Evolutionary conservation across 23 red algal genomes (phyloP).

Genomic region (Cyanidiococcus yangmingshanensis): DNA sequence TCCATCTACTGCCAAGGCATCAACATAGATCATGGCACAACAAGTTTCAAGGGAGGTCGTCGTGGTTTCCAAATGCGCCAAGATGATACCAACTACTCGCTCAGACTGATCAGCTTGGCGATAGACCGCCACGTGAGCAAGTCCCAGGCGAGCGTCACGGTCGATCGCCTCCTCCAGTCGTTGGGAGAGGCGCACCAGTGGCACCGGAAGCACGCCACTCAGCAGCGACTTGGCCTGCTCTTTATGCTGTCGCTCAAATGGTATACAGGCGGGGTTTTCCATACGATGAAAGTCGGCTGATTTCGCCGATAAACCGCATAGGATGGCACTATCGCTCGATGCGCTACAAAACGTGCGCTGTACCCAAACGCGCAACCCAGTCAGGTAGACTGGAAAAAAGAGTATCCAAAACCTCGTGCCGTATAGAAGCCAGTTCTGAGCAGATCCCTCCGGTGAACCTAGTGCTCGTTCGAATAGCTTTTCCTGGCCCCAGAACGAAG

Average conservation of each 20-base stretch:
- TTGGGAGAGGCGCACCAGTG: not conserved
- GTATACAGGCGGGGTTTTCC: not conserved
- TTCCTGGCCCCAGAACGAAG: no score
- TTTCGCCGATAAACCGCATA: no score
- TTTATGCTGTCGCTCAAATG: not conserved
- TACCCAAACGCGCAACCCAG: no score
- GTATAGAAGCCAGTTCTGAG: no score
- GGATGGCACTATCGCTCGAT: no score
- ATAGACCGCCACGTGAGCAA: not conserved
- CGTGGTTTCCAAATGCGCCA: not conserved
- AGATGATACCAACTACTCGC: not conserved
- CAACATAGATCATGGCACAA: not conserved
- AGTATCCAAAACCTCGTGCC: no score
- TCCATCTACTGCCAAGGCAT: not conserved
- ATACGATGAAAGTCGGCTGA: no score
- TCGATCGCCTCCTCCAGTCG: not conserved
- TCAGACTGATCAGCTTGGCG: not conserved
- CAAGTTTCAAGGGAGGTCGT: no score
- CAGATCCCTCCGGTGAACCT: no score
- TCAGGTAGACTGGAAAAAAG: no score
- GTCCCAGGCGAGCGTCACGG: not conserved
- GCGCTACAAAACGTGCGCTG: no score
- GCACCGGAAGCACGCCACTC: not conserved
- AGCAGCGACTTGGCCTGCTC: not conserved
- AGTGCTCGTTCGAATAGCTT: no score